Conservation (phyloP, 495 filamentous ascomycete species). For the Aeminium ludgeri region DNA sequence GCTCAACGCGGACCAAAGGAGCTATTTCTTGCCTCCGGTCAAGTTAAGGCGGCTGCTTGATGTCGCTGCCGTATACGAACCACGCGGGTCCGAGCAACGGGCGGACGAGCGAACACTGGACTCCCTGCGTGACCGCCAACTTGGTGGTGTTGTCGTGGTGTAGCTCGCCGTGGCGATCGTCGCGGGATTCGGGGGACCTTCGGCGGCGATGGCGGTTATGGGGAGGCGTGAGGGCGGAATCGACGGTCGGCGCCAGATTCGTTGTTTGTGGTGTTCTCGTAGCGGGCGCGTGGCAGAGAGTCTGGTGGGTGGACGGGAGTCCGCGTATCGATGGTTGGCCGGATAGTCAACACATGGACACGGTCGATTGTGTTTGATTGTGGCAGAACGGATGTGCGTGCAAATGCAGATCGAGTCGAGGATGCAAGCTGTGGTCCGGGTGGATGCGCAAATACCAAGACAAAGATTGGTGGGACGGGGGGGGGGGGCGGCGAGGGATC, state of each 20-base stretch:
- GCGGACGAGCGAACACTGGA: constrained; percentile 65
- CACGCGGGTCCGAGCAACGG: constrained; percentile 87
- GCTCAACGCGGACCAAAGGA: too few species aligned
- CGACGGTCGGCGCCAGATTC: background rate
- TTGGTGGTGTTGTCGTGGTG: constrained; percentile 48
- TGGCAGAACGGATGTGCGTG: too few species aligned
- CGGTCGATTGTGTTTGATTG: too few species aligned
- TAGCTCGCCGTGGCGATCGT: constrained; percentile 9
- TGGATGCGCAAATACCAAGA: too few species aligned
- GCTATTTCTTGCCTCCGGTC: constrained; percentile 13
- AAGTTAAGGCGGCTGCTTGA: constrained; percentile 96
- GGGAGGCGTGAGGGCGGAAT: background rate
- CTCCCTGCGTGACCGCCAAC: constrained; percentile 82
- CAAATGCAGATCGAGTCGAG: too few species aligned
- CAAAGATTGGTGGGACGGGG: too few species aligned
- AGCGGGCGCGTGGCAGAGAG: background rate
- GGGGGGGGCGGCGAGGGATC: too few species aligned
- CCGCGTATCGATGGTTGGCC: background rate
- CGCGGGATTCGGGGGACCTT: background rate
- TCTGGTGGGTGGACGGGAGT: background rate
- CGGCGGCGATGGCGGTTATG: background rate
- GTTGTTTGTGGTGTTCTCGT: background rate
- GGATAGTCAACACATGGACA: constrained; percentile 4
- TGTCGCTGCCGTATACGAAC: constrained; percentile 91
- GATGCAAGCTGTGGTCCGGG: too few species aligned